Percentiles rank a stretch among this genome's conserved stretches.
These are phyloP conservation scores for Penicillium malachiteum DNA, from an alignment of 495 filamentous ascomycete genomes.

Conservation along the genomic window DNA sequence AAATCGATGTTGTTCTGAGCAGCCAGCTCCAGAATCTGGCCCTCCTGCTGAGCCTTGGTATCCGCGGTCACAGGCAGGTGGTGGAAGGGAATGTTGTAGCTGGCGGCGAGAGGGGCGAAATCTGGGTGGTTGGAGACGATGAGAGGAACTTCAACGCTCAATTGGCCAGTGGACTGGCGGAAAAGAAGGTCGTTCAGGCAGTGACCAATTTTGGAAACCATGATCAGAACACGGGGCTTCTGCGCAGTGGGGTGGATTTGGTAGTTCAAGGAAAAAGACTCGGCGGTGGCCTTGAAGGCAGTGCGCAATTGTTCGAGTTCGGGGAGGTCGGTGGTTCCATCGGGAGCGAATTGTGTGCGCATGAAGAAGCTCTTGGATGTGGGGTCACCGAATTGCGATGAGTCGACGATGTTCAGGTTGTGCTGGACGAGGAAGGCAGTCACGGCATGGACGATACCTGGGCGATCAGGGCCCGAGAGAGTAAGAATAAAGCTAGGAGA, in stretches of 20 bases:
- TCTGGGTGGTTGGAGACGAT: conserved; percentile 73
- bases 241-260: conserved; percentile 57
- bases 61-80: conserved; percentile 70
- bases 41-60: conserved; percentile 68
- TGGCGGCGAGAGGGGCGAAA: conserved; percentile 62
- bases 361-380: conserved; percentile 71
- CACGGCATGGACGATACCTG: conserved; percentile 75
- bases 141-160: conserved; percentile 66
- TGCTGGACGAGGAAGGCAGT: conserved; percentile 65
- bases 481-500: conserved; percentile 65
- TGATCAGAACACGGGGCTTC: conserved; percentile 71
- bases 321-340: conserved; percentile 25
- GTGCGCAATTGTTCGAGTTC: conserved; percentile 43
- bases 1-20: conserved; percentile 63
- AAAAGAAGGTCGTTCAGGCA: conserved; percentile 80
- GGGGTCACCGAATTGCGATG: conserved; percentile 70
- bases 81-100: conserved; percentile 69
- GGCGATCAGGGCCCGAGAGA: conserved; percentile 70
- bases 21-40: conserved; percentile 62
- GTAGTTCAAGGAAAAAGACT: conserved; percentile 59
- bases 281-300: conserved; percentile 54
- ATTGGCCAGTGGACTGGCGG: conserved; percentile 56
- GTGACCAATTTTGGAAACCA: conserved; percentile 80
- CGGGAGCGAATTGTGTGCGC: conserved; percentile 68
- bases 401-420: conserved; percentile 70